A percentile compares a stretch with the other conserved stretches of the same genome.
Conservation (phyloP, 768 basidiomycete species). For the Inosperma sp. region DNA sequence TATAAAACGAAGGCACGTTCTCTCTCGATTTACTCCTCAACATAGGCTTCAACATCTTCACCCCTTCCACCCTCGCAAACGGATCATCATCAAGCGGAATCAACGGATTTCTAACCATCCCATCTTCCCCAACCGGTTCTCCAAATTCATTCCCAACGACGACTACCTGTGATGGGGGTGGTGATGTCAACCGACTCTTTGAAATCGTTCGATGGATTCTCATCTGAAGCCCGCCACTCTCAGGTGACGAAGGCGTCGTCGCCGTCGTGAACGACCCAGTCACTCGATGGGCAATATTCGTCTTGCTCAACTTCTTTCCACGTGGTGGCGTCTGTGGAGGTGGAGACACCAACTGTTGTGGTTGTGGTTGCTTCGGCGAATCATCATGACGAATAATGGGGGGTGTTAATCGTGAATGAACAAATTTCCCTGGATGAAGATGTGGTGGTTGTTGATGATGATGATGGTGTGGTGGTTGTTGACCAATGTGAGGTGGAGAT, state of each 20-base stretch:
- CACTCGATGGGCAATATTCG: slow-evolving; percentile 16
- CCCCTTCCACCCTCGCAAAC: slow-evolving; percentile 53
- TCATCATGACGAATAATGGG: not conserved
- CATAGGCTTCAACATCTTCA: slow-evolving; percentile 40
- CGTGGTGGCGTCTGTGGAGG: slow-evolving; percentile 20
- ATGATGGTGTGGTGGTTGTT: no score
- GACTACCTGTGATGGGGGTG: not conserved
- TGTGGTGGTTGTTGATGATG: not conserved
- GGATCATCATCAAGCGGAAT: slow-evolving; percentile 48
- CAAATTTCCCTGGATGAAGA: not conserved
- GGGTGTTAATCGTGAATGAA: not conserved
- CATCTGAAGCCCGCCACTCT: not conserved
- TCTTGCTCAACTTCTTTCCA: slow-evolving; percentile 28
- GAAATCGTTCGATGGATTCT: not conserved
- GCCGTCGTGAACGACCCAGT: slow-evolving; percentile 1
- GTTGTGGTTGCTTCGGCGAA: not conserved
- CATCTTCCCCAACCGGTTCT: slow-evolving; percentile 23
- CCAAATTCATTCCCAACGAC: not conserved
- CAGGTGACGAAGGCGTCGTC: not conserved
- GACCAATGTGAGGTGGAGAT: not conserved
- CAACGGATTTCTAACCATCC: slow-evolving; percentile 29
- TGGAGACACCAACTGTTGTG: no score
- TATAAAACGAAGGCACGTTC: slow-evolving; percentile 2
- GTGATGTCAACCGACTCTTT: not conserved
- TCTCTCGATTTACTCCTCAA: slow-evolving; percentile 7